phyloP scores from a whole-genome alignment of 2,329 filamentous ascomycete genomes.

The Harringtonia lauricola region DNA sequence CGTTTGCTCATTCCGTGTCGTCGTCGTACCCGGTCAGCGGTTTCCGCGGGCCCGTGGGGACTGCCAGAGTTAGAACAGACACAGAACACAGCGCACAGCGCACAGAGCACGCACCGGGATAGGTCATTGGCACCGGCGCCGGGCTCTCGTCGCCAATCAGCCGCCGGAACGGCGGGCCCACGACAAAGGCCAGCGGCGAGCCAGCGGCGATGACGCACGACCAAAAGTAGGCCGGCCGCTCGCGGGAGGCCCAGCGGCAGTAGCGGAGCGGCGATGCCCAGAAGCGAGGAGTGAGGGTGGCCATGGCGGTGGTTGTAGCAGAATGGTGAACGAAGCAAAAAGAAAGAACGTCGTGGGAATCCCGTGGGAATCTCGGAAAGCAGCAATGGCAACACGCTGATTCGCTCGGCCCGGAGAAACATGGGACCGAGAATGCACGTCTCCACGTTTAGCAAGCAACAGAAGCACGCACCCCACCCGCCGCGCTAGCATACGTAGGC shows the following conservation, averaged over 20 bases:
- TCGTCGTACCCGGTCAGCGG: constrained; percentile 51
- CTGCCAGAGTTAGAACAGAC: constrained; percentile 20
- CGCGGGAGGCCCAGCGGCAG: constrained; percentile 76
- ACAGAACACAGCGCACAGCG: too few species aligned
- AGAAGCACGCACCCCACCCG: too few species aligned
- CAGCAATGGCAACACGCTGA: not conserved
- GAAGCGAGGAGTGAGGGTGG: constrained; percentile 59
- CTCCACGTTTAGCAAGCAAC: too few species aligned
- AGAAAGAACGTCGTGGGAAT: too few species aligned
- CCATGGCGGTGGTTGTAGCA: constrained; percentile 41
- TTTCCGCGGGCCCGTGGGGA: constrained; percentile 49
- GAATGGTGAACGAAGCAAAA: too few species aligned
- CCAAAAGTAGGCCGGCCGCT: constrained; percentile 88
- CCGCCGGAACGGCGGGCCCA: constrained; percentile 63
- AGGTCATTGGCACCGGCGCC: constrained; percentile 71
- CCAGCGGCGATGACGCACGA: constrained; percentile 61
- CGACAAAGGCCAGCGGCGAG: constrained; percentile 60
- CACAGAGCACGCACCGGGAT: constrained; percentile 61
- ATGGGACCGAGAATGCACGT: not conserved
- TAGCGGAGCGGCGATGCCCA: constrained; percentile 76
- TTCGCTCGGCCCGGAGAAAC: constrained; percentile 1
- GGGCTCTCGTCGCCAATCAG: constrained; percentile 64
- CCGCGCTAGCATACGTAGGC: too few species aligned
- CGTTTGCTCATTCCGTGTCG: constrained; percentile 19
- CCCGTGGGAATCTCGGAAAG: too few species aligned